Conservation (phyloP, 805 yeast genomes). For the Phaffomyces antillensis region DNA sequence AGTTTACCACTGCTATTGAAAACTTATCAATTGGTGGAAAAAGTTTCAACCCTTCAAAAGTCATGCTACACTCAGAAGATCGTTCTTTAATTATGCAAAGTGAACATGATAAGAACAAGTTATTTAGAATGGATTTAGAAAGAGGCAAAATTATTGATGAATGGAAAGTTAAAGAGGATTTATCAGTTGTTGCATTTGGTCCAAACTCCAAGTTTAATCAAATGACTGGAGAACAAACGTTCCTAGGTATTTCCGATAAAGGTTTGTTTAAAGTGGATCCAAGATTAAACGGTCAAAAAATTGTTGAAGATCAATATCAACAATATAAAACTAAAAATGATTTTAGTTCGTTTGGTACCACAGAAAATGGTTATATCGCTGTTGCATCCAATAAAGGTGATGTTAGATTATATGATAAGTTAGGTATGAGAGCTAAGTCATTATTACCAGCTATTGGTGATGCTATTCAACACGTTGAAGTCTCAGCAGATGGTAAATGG, state of each 20-base stretch:
- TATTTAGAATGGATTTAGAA: constrained; percentile 73
- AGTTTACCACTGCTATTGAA: constrained; percentile 62
- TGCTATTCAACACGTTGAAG: constrained; percentile 56
- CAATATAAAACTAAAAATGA: constrained; percentile 38
- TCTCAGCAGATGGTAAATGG: constrained; percentile 77
- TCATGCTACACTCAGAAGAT: constrained; percentile 77
- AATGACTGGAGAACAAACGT: constrained; percentile 63
- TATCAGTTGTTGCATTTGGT: constrained; percentile 50
- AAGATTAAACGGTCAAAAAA: constrained; percentile 49
- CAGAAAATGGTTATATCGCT: constrained; percentile 67
- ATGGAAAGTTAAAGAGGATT: constrained; percentile 52
- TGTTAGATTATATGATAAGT: constrained; percentile 60
- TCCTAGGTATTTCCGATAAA: constrained; percentile 60
- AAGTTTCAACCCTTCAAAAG: constrained; percentile 46
- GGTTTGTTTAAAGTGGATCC: constrained; percentile 78
- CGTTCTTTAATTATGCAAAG: constrained; percentile 60
- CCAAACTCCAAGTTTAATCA: constrained; percentile 73
- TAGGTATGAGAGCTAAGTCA: constrained; percentile 75
- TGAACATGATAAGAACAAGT: constrained; percentile 33
- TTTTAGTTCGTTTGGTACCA: constrained; percentile 41
- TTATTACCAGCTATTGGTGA: constrained; percentile 81
- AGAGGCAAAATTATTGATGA: constrained; percentile 82
- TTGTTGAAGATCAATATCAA: constrained; percentile 51
- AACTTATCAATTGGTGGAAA: constrained; percentile 48
- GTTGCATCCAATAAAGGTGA: constrained; percentile 74